These are phyloP conservation scores for Lipomyces sp. DNA, from an alignment of 805 yeast species.

Conservation along the genomic window DNA sequence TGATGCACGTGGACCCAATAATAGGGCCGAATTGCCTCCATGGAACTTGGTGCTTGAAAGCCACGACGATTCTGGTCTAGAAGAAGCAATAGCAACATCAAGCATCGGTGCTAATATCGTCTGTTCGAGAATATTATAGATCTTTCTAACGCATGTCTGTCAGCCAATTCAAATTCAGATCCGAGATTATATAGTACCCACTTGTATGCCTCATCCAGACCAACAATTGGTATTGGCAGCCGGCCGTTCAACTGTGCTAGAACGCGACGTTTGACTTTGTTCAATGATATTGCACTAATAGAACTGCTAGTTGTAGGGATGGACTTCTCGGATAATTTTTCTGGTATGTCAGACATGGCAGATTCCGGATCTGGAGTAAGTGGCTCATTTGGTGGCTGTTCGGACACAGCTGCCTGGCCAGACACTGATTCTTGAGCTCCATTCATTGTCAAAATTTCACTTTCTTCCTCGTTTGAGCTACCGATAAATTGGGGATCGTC, in stretches of 20 bases:
- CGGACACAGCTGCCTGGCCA: background rate
- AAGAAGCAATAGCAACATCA: background rate
- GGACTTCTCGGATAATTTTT: background rate
- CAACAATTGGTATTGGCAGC: slow-evolving; percentile 24
- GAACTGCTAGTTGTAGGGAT: background rate
- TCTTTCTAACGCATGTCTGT: slow-evolving; percentile 45
- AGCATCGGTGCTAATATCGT: slow-evolving; percentile 27
- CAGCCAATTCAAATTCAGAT: background rate
- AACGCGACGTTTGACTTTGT: slow-evolving; percentile 24
- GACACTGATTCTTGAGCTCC: background rate
- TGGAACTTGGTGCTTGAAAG: slow-evolving; percentile 9
- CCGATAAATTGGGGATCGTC: background rate
- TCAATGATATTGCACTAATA: background rate
- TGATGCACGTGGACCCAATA: slow-evolving; percentile 78
- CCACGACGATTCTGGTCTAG: background rate
- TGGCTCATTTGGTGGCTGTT: background rate
- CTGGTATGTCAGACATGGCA: background rate
- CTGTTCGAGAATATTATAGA: slow-evolving; percentile 47
- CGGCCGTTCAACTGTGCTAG: slow-evolving; percentile 33
- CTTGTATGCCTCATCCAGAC: slow-evolving; percentile 32
- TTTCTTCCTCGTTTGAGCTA: background rate
- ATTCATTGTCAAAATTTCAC: background rate
- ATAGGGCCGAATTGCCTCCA: slow-evolving; percentile 79
- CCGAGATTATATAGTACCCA: slow-evolving; percentile 2
- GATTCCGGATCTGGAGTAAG: background rate